Evolutionary conservation across 2,329 filamentous ascomycete species (phyloP).

Genomic region (Domatiomyces globalis): DNA sequence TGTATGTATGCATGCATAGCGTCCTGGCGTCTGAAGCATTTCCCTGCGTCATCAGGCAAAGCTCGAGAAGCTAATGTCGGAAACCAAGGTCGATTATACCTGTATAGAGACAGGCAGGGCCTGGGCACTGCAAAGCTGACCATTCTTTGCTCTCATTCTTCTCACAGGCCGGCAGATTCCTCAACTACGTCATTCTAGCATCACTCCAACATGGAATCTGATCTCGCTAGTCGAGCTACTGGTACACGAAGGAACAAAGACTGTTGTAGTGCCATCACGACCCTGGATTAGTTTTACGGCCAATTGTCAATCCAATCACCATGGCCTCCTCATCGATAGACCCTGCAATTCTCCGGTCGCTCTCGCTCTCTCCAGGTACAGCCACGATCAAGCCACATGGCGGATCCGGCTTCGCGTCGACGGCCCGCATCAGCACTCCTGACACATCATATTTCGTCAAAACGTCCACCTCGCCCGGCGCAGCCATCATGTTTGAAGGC

Average conservation of each 20-base stretch:
- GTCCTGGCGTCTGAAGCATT: not conserved
- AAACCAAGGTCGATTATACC: not conserved
- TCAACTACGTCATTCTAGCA: too few species aligned
- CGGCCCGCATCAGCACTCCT: slow-evolving; percentile 26
- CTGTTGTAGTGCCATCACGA: too few species aligned
- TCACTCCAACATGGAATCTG: too few species aligned
- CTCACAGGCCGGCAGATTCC: too few species aligned
- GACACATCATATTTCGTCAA: slow-evolving; percentile 28
- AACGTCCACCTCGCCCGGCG: slow-evolving; percentile 21
- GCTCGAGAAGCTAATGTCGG: not conserved
- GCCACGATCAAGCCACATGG: slow-evolving; percentile 25
- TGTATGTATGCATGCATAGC: not conserved
- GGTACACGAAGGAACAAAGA: too few species aligned
- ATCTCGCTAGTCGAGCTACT: too few species aligned
- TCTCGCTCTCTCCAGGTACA: slow-evolving; percentile 24
- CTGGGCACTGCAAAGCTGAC: too few species aligned
- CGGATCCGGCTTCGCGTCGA: slow-evolving; percentile 32
- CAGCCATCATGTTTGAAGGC: slow-evolving; percentile 39
- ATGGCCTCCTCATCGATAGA: slow-evolving; percentile 8
- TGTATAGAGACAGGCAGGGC: too few species aligned
- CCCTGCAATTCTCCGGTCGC: slow-evolving; percentile 25
- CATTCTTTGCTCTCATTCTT: too few species aligned
- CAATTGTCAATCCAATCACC: too few species aligned
- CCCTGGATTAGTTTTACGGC: too few species aligned
- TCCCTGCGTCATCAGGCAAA: not conserved